Percentiles rank a stretch among this genome's conserved stretches.
These are phyloP conservation scores for Novymonas esmeraldas DNA, from an alignment of 208 protist genomes.

Conservation along the genomic window DNA sequence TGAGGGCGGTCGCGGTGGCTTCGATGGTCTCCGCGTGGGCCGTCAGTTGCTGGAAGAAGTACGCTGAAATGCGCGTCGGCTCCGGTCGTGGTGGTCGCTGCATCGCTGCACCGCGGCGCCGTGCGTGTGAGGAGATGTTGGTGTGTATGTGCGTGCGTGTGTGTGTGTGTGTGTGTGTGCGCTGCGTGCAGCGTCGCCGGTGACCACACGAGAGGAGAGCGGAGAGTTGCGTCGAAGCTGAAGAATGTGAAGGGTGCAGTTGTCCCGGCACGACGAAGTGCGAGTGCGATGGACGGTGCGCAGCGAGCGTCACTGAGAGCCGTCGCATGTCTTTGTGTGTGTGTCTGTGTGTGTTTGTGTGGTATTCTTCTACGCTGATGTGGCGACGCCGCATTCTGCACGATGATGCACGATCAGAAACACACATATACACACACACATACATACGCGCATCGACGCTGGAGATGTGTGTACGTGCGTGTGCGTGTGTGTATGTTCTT, in stretches of 20 bases:
- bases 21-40: background rate
- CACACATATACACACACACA: background rate
- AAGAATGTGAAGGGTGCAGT: background rate
- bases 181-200: too few relatives aligned
- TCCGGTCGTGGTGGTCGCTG: conserved; percentile 30
- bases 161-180: background rate
- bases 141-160: background rate
- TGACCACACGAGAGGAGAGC: conserved; percentile 4
- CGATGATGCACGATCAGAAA: too few relatives aligned
- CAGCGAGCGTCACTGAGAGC: too few relatives aligned
- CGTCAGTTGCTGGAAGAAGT: conserved; percentile 61
- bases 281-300: too few relatives aligned
- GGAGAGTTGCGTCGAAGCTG: background rate
- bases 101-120: background rate
- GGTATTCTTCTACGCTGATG: too few relatives aligned
- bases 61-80: conserved; percentile 43
- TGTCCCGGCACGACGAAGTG: too few relatives aligned
- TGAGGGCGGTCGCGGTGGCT: background rate
- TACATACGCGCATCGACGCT: background rate
- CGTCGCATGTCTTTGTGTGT: too few relatives aligned
- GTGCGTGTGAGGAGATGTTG: background rate
- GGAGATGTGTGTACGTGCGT: background rate
- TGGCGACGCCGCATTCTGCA: too few relatives aligned
- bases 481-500: background rate
- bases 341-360: too few relatives aligned